Evolutionary conservation across 371 early-diverging fungal genomes (phyloP), one percentile per base, ranked within the genome.

Genomic region (Encephalitozoon cuniculi): DNA sequence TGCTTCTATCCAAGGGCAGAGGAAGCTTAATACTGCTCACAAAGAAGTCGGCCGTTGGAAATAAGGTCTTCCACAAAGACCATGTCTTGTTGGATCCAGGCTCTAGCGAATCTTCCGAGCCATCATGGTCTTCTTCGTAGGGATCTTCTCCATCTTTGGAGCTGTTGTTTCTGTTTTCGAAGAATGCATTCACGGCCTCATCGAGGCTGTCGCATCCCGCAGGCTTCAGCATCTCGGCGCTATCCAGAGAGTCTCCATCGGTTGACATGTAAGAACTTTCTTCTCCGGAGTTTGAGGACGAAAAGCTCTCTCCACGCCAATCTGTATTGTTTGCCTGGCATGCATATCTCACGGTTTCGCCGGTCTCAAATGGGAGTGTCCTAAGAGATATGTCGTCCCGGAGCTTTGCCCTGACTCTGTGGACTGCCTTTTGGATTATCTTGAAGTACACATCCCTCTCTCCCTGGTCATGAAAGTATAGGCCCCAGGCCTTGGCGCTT

Each of bases 401-500:
- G 12, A 59, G 59, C 15, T 59, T 32, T 15, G 59, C 5, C 15
- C 21, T 59, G 30, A 21, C 28, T 18, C 15, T 30, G 21, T 34
- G 37, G 3, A 59, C 21, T n/a, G 59, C 59, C 59, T 59, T 59
- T 34, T 59, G 59, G n/a, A 59, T 59, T 18, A 59, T 73, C 0
- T 43, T 44, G 30, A 64, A 71, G 46, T 68, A 77, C 1, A 68
- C 21, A 39, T 77, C 46, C 46, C 75, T 34, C 4, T 64, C 55
- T 34, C 40, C 64, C 15, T 25, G 40, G 55, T 81, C 75, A 63
- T 66, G 34, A 65, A 81, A 81, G 39, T 77, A 81, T 28, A 81
- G 11, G 8, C 41, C 67, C 49, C 21, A 44, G 4, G 67, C 23
- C 6, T 12, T 39, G 8, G 18, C 37, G 2, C 49, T 40, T 37